Percentiles rank a stretch among this genome's conserved stretches.
Evolutionary conservation across 257 asterid species (phyloP).

Genomic region (Leptodermis oblonga): DNA sequence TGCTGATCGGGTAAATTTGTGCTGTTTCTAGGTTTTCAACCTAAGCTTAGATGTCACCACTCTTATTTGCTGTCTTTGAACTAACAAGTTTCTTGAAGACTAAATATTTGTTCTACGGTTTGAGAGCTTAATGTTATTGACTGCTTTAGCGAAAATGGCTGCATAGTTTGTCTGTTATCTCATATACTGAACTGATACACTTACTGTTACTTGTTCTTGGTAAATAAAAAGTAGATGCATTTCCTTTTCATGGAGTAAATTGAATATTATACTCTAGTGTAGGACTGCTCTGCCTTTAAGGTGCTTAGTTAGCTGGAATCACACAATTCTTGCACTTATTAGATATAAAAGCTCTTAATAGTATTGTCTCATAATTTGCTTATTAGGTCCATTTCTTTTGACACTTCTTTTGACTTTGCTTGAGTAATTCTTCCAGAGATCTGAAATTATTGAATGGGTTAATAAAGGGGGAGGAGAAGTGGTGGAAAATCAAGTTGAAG

Average conservation of each 20-base stretch:
- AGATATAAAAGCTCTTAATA: neutral
- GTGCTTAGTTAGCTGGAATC: neutral
- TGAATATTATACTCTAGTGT: neutral
- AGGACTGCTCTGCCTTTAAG: neutral
- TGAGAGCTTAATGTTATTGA: neutral
- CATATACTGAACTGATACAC: neutral
- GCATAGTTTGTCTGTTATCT: neutral
- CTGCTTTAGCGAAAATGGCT: neutral
- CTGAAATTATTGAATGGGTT: constrained; percentile 77
- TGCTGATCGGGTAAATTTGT: constrained; percentile 68
- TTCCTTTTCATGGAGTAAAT: neutral
- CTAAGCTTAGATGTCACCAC: neutral
- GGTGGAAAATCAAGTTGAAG: constrained; percentile 49
- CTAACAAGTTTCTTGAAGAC: neutral
- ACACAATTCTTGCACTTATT: neutral
- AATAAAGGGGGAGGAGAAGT: constrained; percentile 80
- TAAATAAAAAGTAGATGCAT: neutral
- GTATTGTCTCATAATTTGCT: constrained; percentile 2
- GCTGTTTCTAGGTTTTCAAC: constrained; percentile 4
- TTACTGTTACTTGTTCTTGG: neutral
- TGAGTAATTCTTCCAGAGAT: constrained; percentile 49
- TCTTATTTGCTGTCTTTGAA: neutral
- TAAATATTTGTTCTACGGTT: neutral
- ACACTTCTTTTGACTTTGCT: constrained; percentile 13
- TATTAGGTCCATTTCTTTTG: constrained; percentile 16